phyloP scores from a whole-genome alignment of 1,284 basidiomycete species.

The Boletus smithii region DNA sequence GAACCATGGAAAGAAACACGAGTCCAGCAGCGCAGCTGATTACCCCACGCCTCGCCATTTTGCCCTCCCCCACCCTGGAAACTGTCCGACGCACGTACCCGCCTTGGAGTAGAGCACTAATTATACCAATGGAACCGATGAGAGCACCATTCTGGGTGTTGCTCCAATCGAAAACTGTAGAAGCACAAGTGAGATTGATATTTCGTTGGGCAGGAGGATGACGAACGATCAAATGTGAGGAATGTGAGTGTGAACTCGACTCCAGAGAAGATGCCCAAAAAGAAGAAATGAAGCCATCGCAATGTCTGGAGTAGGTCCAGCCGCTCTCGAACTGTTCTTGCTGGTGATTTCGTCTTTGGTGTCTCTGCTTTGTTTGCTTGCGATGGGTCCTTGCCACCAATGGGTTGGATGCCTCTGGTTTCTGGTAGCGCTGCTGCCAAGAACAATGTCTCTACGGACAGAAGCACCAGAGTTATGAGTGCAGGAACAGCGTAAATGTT shows the following conservation, averaged over 20 bases:
- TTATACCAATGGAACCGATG: slow-evolving; percentile 83
- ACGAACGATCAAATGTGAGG: slow-evolving; percentile 80
- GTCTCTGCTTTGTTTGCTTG: slow-evolving; percentile 17
- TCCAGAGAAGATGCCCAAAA: slow-evolving; percentile 85
- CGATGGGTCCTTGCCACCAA: slow-evolving; percentile 24
- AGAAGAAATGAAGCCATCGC: slow-evolving; percentile 72
- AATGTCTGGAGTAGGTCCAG: slow-evolving; percentile 52
- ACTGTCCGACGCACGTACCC: slow-evolving; percentile 82
- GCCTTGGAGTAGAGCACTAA: slow-evolving; percentile 85
- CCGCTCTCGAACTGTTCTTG: slow-evolving; percentile 47
- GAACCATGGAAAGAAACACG: slow-evolving; percentile 64
- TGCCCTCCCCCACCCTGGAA: slow-evolving; percentile 67
- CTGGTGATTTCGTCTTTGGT: slow-evolving; percentile 21
- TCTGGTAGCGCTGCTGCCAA: slow-evolving; percentile 73
- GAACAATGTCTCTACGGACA: slow-evolving; percentile 70
- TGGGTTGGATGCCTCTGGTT: slow-evolving; percentile 53
- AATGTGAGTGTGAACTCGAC: slow-evolving; percentile 92
- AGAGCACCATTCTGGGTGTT: slow-evolving; percentile 87
- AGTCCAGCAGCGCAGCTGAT: slow-evolving; percentile 68
- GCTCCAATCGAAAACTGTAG: slow-evolving; percentile 77
- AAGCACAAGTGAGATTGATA: background rate
- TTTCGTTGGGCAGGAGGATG: background rate
- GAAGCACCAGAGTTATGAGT: slow-evolving; percentile 66
- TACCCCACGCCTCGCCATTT: slow-evolving; percentile 77
- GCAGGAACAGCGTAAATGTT: slow-evolving; percentile 88